Percentiles rank a stretch among this genome's conserved stretches.
Conservation (phyloP, 2,329 filamentous ascomycete genomes). For the Pseudohalonectria lignicola region DNA sequence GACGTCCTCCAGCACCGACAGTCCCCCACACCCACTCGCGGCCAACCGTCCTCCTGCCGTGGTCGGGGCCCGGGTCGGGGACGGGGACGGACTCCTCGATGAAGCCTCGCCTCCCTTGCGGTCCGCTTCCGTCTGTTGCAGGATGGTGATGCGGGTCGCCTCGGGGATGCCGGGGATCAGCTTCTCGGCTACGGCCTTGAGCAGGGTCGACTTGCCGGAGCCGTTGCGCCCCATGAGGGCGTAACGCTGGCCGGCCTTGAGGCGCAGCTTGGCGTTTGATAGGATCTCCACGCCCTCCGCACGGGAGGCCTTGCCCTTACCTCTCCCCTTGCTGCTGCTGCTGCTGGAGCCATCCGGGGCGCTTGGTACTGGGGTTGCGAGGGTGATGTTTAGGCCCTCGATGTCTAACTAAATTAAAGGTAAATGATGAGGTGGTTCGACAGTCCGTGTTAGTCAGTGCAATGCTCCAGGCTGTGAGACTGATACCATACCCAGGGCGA, state of each 20-base stretch:
- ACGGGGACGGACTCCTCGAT: conserved; percentile 2
- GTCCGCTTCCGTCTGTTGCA: conserved; percentile 51
- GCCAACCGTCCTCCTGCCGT: no score
- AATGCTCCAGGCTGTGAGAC: no score
- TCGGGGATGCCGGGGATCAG: conserved; percentile 67
- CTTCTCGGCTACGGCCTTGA: conserved; percentile 63
- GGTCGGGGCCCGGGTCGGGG: neutral
- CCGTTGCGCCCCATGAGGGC: conserved; percentile 73
- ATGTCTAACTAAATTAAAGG: conserved; percentile 67
- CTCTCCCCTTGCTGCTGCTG: conserved; percentile 15
- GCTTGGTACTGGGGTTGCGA: conserved; percentile 41
- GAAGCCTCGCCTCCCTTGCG: conserved; percentile 11
- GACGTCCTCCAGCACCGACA: conserved; percentile 55
- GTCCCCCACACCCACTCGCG: conserved; percentile 7
- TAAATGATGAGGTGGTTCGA: no score
- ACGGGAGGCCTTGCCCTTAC: conserved; percentile 34
- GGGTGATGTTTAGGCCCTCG: conserved; percentile 60
- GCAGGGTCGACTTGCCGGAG: conserved; percentile 72
- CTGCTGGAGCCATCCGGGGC: conserved; percentile 3
- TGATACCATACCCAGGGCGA: no score
- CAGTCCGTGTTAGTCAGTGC: no score
- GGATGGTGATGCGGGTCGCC: conserved; percentile 50
- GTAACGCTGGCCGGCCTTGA: conserved; percentile 66
- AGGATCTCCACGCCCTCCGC: conserved; percentile 55
- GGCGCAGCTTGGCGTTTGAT: conserved; percentile 53